Base-by-base conservation (phyloP, 768 basidiomycete species). In the Lanmaoa pseudosensibilis region DNA sequence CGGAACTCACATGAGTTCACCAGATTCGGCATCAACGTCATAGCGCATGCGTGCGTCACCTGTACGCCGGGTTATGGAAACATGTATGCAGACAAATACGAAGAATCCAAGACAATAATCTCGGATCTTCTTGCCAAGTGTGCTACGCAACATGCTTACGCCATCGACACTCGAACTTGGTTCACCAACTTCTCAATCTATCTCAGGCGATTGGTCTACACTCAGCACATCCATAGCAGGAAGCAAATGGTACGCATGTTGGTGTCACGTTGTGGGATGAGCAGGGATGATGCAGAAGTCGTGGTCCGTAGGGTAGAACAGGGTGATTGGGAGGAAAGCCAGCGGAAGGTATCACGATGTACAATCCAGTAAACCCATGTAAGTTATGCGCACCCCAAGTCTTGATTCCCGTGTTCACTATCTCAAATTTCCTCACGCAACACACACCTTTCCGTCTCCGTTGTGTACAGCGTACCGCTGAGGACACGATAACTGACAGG, bases 1-100 rank as follows among this genome's bases (percentile, higher is more conserved):
- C 52, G 61, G 46, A 74, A 73, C 50, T 55, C 64, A 30, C 46
- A 57, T 7, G 64, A 62, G 40, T 69, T 73, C 54, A 50, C 47
- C 30, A 57, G 50, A 34, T 61, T 64, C 32, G 58, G 59, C 16
- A 65, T 74, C 54, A 3, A 59, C 52, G 60, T 50, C 48, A 46
- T 57, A 9, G 71, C 61, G 4, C 66, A 73, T 37, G 69, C 68
- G 4, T 73, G 72, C 48, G 62, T 73, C 40, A 73, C 72, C 47
- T 68, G 66, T 18, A 75, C 63, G 40, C 60, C 64, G 18, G 68
- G 76, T 18, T 67, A 59, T 48, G 65, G 65, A 13, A 64, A 71
- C 59, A 66, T 63, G 58, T 70, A 72, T 16, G 64, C 67, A 3
- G 65, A 69, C 23, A 75, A 76, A 60, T 77, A 75, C 47, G 64